Base-by-base conservation (phyloP, 495 filamentous ascomycete species). In the Annulohypoxylon moriforme region DNA sequence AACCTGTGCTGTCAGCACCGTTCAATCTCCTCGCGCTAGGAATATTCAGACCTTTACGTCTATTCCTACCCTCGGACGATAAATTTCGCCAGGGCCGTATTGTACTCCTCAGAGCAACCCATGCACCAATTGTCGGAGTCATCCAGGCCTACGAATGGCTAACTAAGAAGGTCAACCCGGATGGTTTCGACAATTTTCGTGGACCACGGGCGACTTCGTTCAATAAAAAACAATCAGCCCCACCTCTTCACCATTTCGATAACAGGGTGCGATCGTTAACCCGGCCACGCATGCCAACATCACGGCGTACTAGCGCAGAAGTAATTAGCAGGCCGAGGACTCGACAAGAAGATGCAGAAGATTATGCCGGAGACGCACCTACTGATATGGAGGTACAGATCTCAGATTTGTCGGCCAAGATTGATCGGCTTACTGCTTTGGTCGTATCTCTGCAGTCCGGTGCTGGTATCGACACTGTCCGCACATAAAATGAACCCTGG, bases 1-100 rank as follows among this genome's bases (percentile, higher is more conserved):
- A 68, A 78, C 77, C 69, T 64, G 7, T 25, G 2, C 6, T 44
- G 18, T 22, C 1, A 78, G 76, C 78, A 42, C 83, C 81, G 47
- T 79, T 86, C 90, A 97, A 98, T 79, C 85, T 98, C 16, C 86
- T 98, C 44, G 91, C 94, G 0, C 86, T 97, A 50, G 81, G 93
- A 46, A 86, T 94, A 67, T 90, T 97, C 72, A 91, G 95, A 38
- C 95, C 95, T 1, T 82, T 97, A 65, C 87, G 94, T 67, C 81
- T 97, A 24, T 86, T 94, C 67, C 73, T 97, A 20, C 84, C 92
- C 2, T 87, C 92, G 10, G 89, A 90, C 67, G 71, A 78, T 60
- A 85, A 87, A 47, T 85, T 97, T 42, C 90, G 94, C 38, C 83
- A 83, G 29, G 87, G 87, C 31, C 90, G 94, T 58, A 97, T 97